Evolutionary conservation across 1,284 basidiomycete genomes (phyloP), one percentile per base, ranked within the genome.

Genomic region (Lentinula novae-zelandiae): DNA sequence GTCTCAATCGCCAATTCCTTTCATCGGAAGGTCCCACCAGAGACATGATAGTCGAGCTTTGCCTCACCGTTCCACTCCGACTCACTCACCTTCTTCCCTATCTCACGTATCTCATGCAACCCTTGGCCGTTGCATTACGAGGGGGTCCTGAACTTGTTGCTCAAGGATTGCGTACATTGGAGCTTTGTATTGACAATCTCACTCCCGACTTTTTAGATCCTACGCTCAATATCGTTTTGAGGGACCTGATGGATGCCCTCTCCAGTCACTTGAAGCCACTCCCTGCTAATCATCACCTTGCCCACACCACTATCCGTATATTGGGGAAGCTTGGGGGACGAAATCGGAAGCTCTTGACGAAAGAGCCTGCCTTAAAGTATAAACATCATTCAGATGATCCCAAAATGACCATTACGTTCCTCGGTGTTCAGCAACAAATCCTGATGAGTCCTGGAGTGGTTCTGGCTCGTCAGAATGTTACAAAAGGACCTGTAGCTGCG

Each of bases 181-280:
- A 99, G 75, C 82, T 99, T n/a, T 99, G 96, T 76, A 98, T 99
- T 71, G 98, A 99, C 79, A 99, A 99, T 70, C 82, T 99, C 27
- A 98, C 96, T 0, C 95, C 96, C 17, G 97, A 99, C 72, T 99
- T 99, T 80, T 82, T 99, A 33, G 97, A 99, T 69, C 98, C 97
- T 0, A 97, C 96, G 1, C 87, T 99, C 70, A 93, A 89, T 64
- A 95, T 94, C 0, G 94, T 98, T 40, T 81, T 97, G 51, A 83
- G 95, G 51, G 96, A 99, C 66, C 82, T 99, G 63, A 98, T 97
- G 93, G 90, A 92, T 64, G 96, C 96, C 0, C 81, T 98, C 22
- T 93, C 96, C 73, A 89, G 86, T 65, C 90, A 96, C 68, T 79
- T 99, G 49, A 94, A 92, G 70, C 97, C 97, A 0, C 77, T 95